Evolutionary conservation across 768 basidiomycete genomes (phyloP), one percentile per base, ranked within the genome.

Genomic region (Lentinula boryana): DNA sequence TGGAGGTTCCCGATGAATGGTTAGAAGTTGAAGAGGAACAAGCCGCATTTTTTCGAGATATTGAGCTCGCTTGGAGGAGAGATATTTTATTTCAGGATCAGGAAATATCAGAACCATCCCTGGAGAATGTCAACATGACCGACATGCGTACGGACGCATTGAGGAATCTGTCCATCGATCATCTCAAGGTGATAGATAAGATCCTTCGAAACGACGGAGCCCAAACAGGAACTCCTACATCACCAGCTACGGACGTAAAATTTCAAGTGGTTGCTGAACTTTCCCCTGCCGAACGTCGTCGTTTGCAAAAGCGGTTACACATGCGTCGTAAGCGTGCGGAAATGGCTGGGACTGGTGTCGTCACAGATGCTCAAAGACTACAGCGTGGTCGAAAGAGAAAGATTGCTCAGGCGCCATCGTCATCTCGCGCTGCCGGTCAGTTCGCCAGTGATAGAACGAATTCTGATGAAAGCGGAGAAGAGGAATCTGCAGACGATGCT

Each of bases 281-380:
- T 21, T 81, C 78, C 18, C 84, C 85, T 1, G 66, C 64, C 1
- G 76, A 80, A 8, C 84, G 84, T 6, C 80, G 84, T 36, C 83
- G 80, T n/a, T 63, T 82, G 23, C 72, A 74, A 61, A 89, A 89
- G 61, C 78, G 88, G 41, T 73, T 91, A 5, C 82, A 88, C 64
- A 91, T 91, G 89, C 84, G 89, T 5, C 80, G 82, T 32, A 85
- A 83, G 68, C 80, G 89, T 46, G 88, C 89, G 3, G 71, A 75
- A 32, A 70, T 75, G 35, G 66, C 68, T 32, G 87, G 76, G 43
- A 69, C 64, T 12, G 67, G 62, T 8, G 70, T 70, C 6, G 71
- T 70, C 55, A 63, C 69, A n/a, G 67, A 65, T 15, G 36, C 69
- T 0, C 64, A 61, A n/a, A 77, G 72, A 63, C 67, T 81, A 57